These are phyloP conservation scores for Darksidea phi DNA, from an alignment of 495 filamentous ascomycete genomes.

Conservation along the genomic window DNA sequence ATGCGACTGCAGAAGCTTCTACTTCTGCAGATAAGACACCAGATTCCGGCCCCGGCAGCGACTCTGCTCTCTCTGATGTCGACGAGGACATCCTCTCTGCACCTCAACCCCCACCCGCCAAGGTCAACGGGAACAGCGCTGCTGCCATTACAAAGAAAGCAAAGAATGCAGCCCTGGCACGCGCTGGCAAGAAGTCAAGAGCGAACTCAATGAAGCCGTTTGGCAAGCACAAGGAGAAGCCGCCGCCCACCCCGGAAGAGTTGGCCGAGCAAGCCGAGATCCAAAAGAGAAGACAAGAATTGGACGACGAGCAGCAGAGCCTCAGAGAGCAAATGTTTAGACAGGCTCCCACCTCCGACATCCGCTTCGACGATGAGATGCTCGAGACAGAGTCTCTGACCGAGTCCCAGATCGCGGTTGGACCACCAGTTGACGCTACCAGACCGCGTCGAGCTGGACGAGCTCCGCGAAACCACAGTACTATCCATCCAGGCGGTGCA, in stretches of 20 bases:
- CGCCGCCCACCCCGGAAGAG: slow-evolving; percentile 13
- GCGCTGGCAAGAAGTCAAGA: slow-evolving; percentile 29
- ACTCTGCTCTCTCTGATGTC: slow-evolving; percentile 36
- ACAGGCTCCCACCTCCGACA: slow-evolving; percentile 23
- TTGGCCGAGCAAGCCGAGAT: slow-evolving; percentile 15
- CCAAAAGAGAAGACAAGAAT: slow-evolving; percentile 7
- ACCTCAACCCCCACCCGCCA: slow-evolving; percentile 14
- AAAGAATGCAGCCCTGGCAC: slow-evolving; percentile 19
- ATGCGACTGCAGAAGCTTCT: slow-evolving; percentile 4
- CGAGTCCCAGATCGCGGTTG: slow-evolving; percentile 23
- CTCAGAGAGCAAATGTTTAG: slow-evolving; percentile 1
- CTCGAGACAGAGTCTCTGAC: slow-evolving; percentile 29
- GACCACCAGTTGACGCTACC: slow-evolving; percentile 17
- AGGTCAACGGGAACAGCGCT: slow-evolving; percentile 11
- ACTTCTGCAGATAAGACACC: slow-evolving; percentile 8
- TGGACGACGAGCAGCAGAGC: slow-evolving; percentile 11
- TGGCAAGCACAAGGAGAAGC: slow-evolving; percentile 23
- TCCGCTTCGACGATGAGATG: slow-evolving; percentile 31
- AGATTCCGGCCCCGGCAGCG: slow-evolving; percentile 7
- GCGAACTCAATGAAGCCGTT: slow-evolving; percentile 8
- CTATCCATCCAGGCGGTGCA: neutral
- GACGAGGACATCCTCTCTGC: slow-evolving; percentile 33
- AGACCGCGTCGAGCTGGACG: slow-evolving; percentile 11
- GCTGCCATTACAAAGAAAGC: slow-evolving; percentile 14
- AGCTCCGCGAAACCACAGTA: neutral